Evolutionary conservation across 106 monocot species (phyloP), one percentile per base, ranked within the genome.

Genomic region (Phalaenopsis equestris): DNA sequence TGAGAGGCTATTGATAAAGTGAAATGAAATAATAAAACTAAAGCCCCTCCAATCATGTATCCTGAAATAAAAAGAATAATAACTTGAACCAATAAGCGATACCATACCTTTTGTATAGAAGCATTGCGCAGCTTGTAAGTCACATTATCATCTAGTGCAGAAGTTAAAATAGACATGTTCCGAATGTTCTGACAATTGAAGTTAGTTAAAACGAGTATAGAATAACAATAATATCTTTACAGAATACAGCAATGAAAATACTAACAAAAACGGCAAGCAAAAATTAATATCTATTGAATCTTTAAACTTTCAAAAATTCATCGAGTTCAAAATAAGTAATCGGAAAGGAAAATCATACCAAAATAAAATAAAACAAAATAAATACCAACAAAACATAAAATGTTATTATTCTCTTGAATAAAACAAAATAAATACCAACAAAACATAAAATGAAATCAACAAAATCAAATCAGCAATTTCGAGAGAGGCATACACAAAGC

Each of bases 51-150:
- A 2, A 43, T 5, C 41, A 74, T 19, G 42, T 67, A 55, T 70
- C 24, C 55, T 30, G 37, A 36, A 56, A 78, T 15, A 56, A 43
- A 56, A 55, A 5, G 9, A 36, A 49, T 38, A 48, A 78, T 18
- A 67, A 43, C 37, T 19, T n/a, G 7, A 23, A 52, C 19, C 55
- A 67, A 73, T 41, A 64, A 49, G 15, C 41, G 19, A 76, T 15
- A 79, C 41, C 47, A 79, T 87, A 97, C 97, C 97, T 99, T 94
- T 72, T 82, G 80, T 61, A 94, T 84, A 43, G 92, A 99, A 78
- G 88, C 91, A 88, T 91, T 88, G 77, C 68, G 68, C 42, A 99
- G 82, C 80, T 78, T 79, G 80, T 85, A 84, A 46, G 75, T 41
- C 39, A 47, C 78, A 55, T 73, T 46, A 42, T 78, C 79, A 39